Base-by-base conservation (phyloP, 148 eudicot species). In the Mesembryanthemum crystallinum region DNA sequence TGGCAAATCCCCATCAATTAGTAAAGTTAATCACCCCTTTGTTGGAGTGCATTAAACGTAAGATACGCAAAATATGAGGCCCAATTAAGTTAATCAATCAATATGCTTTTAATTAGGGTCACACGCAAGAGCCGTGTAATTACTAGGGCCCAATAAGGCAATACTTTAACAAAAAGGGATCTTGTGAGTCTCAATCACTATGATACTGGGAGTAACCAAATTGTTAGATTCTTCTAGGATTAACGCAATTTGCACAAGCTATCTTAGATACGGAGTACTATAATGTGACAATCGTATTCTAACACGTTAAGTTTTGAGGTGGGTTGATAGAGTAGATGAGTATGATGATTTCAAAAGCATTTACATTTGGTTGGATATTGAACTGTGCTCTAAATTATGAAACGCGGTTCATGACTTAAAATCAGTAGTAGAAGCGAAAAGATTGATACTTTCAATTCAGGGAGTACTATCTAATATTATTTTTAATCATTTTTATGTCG, bases 171-270 rank as follows among this genome's bases (percentile, higher is more conserved):
- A 29, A 52, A 13, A 78, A 54, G 42, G 81, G 58, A 79, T 68
- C 55, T 79, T 69, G 57, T 25, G 43, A 64, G 43, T 69, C 79
- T n/a, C 63, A 52, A 39, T 79, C 71, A 79, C 10, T 60, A 39
- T 70, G 74, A 75, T 75, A 58, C 81, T 61, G 24, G 8, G 23
- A 72, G 39, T 21, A 21, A 21, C 4, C n/a, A 43, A 35, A 23
- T 61, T 52, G 67, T 47, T 67, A 78, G 55, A 63, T 69, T 74
- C 69, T 79, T 42, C 35, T 62, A 28, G 65, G 54, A 29, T 25
- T 71, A 80, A 80, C 28, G 12, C 60, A 55, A 64, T 32, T 63
- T 51, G 75, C 42, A 69, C 37, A 80, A 74, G 62, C 43, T 37
- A 42, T 35, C 51, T 49, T n/a, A n/a, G n/a, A n/a, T n/a, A n/a